A percentile compares a stretch with the other conserved stretches of the same genome.
phyloP scores from a whole-genome alignment of 192 early-diverging fungal species.

The Umbelopsis vinacea region DNA sequence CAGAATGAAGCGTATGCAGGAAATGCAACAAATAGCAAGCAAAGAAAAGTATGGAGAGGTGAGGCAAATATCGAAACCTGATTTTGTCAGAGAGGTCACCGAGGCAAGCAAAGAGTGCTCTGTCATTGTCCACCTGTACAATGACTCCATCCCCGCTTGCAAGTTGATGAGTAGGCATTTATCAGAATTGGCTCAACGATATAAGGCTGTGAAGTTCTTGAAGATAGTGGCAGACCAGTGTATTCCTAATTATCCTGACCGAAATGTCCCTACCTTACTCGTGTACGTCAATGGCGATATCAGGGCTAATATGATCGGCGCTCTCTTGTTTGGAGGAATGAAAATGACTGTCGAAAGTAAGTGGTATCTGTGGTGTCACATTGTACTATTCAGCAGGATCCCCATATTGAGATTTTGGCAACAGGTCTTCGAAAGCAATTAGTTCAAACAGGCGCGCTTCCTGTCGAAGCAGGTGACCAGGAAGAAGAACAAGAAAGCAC shows the following conservation, averaged over 20 bases:
- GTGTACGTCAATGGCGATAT: constrained; percentile 91
- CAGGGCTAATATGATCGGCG: constrained; percentile 80
- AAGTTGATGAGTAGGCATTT: constrained; percentile 83
- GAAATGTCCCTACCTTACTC: constrained; percentile 85
- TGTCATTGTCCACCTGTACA: constrained; percentile 69
- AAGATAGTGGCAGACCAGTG: constrained; percentile 93
- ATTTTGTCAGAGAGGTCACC: constrained; percentile 88
- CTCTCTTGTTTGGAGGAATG: constrained; percentile 80
- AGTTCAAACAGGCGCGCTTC: constrained; percentile 46
- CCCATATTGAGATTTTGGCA: background rate
- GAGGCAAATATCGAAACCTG: constrained; percentile 88
- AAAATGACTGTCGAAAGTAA: constrained; percentile 71
- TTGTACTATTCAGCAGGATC: background rate
- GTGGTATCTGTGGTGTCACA: background rate
- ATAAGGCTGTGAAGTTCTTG: constrained; percentile 91
- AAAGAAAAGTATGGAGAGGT: constrained; percentile 88
- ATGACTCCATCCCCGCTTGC: constrained; percentile 76
- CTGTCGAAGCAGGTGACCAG: constrained; percentile 23
- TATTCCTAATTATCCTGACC: constrained; percentile 95
- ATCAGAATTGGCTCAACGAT: constrained; percentile 69
- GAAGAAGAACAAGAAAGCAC: constrained; percentile 10
- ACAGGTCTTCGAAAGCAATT: constrained; percentile 34
- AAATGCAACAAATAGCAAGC: constrained; percentile 72
- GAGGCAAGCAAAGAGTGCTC: constrained; percentile 80
- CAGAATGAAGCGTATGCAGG: constrained; percentile 81